Base-by-base conservation (phyloP, 352 stramenopile genomes). In the Pythium diclinum region DNA sequence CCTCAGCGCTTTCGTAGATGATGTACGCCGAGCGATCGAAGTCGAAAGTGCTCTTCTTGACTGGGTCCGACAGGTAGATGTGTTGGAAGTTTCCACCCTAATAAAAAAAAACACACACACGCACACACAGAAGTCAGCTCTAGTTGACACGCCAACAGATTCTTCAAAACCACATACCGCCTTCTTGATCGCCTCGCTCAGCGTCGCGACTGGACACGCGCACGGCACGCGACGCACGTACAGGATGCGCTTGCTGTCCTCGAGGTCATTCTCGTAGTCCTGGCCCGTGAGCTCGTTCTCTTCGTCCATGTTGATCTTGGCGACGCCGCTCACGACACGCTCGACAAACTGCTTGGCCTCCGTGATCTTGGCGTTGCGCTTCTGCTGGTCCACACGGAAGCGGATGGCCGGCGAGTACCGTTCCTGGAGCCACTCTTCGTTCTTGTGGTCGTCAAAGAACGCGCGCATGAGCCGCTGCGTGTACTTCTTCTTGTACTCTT, bases 401-500 rank as follows among this genome's bases (percentile, higher is more conserved):
- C 79, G 78, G 54, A 94, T 87, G 48, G 84, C 83, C 6, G 85
- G 85, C 1, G 83, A 92, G 68, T 94, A 94, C 40, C 83, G 83
- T 56, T 92, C 83, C 64, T 92, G 85, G n/a, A 94, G 77, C 85
- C 85, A 94, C 59, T 94, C 85, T 51, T 94, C 83, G 11, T 76
- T 73, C 69, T 94, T 94, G 74, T 94, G 85, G 51, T 81, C 73
- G 17, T 92, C 85, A 48, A 94, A 94, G 67, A 94, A 94, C n/a
- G 84, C 78, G 21, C 84, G 83, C 67, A 91, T 77, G 21, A 92
- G 60, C 0, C 81, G 80, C 68, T 92, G 84, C 54, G 85, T 71
- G 68, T 92, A 89, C 52, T 91, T 91, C 70, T 94, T 94, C 72
- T 92, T 94, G 77, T 94, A 94, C 61, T 94, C 85, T 55, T 94